A percentile compares a stretch with the other conserved stretches of the same genome.
Conservation (phyloP, 805 yeast species). For the Schwanniomyces vanrijiae region DNA sequence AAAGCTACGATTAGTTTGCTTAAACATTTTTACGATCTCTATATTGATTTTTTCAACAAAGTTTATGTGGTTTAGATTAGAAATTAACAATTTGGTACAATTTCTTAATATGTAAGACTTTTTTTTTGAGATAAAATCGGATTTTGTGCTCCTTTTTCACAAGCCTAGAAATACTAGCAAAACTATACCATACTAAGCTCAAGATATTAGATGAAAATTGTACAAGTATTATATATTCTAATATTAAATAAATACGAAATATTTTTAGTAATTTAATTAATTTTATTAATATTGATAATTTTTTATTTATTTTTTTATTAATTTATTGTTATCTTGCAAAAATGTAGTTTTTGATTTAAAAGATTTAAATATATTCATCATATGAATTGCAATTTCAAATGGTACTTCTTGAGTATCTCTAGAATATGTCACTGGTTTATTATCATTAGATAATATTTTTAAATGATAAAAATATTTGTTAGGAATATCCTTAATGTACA, state of each 20-base stretch:
- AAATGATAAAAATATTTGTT: conserved; percentile 48
- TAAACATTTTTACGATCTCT: neutral
- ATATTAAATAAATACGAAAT: too few species aligned
- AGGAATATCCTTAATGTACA: conserved; percentile 49
- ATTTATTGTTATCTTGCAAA: neutral
- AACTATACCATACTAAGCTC: too few species aligned
- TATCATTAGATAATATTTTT: conserved; percentile 44
- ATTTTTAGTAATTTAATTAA: neutral
- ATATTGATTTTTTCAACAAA: too few species aligned
- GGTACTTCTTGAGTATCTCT: conserved; percentile 65
- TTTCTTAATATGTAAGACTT: neutral
- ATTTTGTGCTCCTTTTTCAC: neutral
- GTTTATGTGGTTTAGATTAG: too few species aligned
- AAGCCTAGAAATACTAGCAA: neutral
- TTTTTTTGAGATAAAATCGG: neutral
- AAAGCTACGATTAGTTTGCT: neutral
- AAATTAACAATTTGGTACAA: too few species aligned
- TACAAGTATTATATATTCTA: too few species aligned
- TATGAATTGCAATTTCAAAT: conserved; percentile 43
- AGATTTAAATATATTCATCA: conserved; percentile 45
- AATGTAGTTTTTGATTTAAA: conserved; percentile 8
- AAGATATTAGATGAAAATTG: too few species aligned
- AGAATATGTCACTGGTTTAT: conserved; percentile 55
- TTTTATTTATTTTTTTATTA: neutral
- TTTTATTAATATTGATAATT: neutral